A percentile compares a stretch with the other conserved stretches of the same genome.
These are phyloP conservation scores for Tylopilus felleus DNA, from an alignment of 768 basidiomycete genomes.

Conservation along the genomic window DNA sequence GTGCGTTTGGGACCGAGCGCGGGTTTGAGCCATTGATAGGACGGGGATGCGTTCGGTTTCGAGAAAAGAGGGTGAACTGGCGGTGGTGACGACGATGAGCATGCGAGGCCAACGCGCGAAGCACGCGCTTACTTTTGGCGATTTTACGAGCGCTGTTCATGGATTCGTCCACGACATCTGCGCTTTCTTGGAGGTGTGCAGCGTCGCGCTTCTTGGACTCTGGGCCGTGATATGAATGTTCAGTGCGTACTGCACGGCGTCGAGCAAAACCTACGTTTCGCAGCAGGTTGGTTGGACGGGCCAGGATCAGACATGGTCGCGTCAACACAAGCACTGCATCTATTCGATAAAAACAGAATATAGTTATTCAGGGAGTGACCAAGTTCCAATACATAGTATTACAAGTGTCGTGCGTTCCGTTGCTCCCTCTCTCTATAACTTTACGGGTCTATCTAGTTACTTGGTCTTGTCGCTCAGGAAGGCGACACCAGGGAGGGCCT, in stretches of 20 bases:
- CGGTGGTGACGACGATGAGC: not conserved
- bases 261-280: constrained; percentile 12
- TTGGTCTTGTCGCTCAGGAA: constrained; percentile 76
- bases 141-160: constrained; percentile 20
- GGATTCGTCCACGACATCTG: constrained; percentile 14
- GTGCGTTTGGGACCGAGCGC: constrained; percentile 35
- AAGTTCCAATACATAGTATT: constrained; percentile 3
- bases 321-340: not conserved
- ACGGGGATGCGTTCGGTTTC: constrained; percentile 18
- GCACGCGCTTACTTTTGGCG: constrained; percentile 23
- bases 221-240: not conserved
- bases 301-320: constrained; percentile 15
- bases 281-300: constrained; percentile 1
- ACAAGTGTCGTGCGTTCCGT: constrained; percentile 9
- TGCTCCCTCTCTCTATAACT: constrained; percentile 11
- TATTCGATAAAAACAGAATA: constrained; percentile 20
- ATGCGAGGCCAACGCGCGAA: not conserved
- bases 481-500: constrained; percentile 89
- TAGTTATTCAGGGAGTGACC: constrained; percentile 9
- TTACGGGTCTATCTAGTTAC: constrained; percentile 10
- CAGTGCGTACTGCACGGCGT: not conserved
- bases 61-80: constrained; percentile 45
- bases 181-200: constrained; percentile 11
- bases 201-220: constrained; percentile 18
- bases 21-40: constrained; percentile 34